Percentiles rank a stretch among this genome's conserved stretches.
phyloP scores from a whole-genome alignment of 176 grass and related monocot species.

The Hsuehochloa calcarea region DNA sequence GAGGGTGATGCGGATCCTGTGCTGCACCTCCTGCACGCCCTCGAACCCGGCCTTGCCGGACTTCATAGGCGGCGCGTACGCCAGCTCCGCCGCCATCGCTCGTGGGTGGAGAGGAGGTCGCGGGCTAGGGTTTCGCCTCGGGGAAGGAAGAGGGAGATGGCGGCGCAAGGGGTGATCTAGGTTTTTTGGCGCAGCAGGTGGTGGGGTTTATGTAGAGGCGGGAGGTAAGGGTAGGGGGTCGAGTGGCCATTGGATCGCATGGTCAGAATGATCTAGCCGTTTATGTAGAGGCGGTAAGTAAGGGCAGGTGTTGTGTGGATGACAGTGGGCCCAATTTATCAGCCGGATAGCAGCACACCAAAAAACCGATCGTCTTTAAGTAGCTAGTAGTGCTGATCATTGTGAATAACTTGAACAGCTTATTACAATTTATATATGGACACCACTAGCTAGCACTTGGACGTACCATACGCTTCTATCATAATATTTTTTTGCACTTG shows the following conservation, averaged over 20 bases:
- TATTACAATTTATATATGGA: too few species aligned
- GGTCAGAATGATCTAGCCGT: neutral
- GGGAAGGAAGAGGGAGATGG: neutral
- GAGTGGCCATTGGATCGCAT: conserved; percentile 25
- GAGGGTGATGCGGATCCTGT: conserved; percentile 59
- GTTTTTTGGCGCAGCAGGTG: neutral
- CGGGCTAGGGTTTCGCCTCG: conserved; percentile 27
- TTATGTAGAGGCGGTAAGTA: too few species aligned
- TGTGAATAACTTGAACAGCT: too few species aligned
- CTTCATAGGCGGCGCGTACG: conserved; percentile 55
- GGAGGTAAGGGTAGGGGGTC: neutral
- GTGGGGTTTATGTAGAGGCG: conserved; percentile 30
- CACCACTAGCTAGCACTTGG: too few species aligned
- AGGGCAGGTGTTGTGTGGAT: neutral
- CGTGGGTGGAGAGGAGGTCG: neutral
- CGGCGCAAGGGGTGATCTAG: conserved; percentile 34
- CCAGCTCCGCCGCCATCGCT: conserved; percentile 46
- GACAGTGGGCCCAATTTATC: neutral
- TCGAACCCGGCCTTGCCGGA: conserved; percentile 39
- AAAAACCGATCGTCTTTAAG: neutral
- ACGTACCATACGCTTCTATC: too few species aligned
- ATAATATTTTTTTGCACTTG: too few species aligned
- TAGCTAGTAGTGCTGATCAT: too few species aligned
- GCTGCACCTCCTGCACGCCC: conserved; percentile 33
- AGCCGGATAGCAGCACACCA: neutral